phyloP scores from a whole-genome alignment of 257 asterid species.

The Forsythia suspensa region DNA sequence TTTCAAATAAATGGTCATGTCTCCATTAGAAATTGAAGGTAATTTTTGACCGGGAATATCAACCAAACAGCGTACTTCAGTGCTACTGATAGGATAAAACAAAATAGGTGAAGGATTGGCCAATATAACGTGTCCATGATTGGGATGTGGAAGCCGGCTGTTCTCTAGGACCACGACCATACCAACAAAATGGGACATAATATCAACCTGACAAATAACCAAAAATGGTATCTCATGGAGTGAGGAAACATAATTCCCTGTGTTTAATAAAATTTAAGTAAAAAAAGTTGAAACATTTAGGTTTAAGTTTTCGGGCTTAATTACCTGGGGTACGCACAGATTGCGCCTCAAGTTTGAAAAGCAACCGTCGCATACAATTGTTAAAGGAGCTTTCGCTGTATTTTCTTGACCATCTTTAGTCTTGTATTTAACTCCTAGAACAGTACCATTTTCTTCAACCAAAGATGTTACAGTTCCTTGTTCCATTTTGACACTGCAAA shows the following conservation, averaged over 20 bases:
- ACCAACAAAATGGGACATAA: conserved; percentile 52
- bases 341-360: conserved; percentile 51
- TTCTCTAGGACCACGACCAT: conserved; percentile 51
- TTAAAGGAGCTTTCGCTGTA: conserved; percentile 44
- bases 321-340: conserved; percentile 52
- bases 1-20: conserved; percentile 44
- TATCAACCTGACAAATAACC: conserved; percentile 32
- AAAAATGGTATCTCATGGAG: not conserved
- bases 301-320: not conserved
- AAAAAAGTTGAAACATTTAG: not conserved
- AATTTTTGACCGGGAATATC: conserved; percentile 46
- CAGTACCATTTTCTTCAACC: conserved; percentile 49
- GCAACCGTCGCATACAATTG: conserved; percentile 57
- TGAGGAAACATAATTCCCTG: not conserved
- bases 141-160: conserved; percentile 47
- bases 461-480: conserved; percentile 55
- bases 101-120: conserved; percentile 52
- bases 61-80: conserved; percentile 47
- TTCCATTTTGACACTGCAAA: conserved; percentile 51
- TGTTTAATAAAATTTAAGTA: not conserved
- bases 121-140: conserved; percentile 49
- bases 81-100: conserved; percentile 53
- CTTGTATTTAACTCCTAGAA: conserved; percentile 54
- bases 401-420: conserved; percentile 42
- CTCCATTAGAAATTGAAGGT: conserved; percentile 51